Conservation (phyloP, 75 land plant species). For the Cryptomeria japonica region DNA sequence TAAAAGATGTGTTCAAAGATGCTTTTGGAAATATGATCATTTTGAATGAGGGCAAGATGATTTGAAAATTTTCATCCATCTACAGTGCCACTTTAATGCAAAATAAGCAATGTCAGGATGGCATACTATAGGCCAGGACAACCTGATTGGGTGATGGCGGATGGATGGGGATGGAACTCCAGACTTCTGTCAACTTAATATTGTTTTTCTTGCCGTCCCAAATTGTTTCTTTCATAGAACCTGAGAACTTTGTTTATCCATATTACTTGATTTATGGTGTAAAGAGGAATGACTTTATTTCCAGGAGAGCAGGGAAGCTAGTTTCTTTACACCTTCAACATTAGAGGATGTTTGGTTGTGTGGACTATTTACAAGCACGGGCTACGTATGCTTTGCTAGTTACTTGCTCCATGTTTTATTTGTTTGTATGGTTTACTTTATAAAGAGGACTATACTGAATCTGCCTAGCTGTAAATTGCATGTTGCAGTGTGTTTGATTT, state of each 20-base stretch:
- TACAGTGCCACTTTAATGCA: not conserved
- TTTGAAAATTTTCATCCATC: not conserved
- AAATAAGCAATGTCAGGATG: not conserved
- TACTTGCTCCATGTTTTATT: not conserved
- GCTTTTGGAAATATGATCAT: not conserved
- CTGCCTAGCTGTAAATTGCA: not conserved
- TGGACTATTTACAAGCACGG: not conserved
- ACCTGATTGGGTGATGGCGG: not conserved
- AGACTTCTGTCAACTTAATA: not conserved
- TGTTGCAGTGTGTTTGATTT: not conserved
- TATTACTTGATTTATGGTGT: not conserved
- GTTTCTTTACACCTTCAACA: too few relatives aligned
- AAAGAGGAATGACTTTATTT: too few relatives aligned
- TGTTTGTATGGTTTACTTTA: not conserved
- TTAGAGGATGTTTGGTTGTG: not conserved
- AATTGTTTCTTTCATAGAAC: not conserved
- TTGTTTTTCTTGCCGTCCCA: not conserved
- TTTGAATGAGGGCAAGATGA: not conserved
- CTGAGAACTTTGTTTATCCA: not conserved
- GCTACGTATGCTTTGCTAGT: not conserved
- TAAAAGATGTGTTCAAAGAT: not conserved
- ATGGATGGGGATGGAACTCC: not conserved
- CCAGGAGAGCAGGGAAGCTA: too few relatives aligned
- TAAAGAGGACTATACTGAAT: not conserved
- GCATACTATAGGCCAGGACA: not conserved